A percentile compares a stretch with the other conserved stretches of the same genome.
Evolutionary conservation across 768 basidiomycete genomes (phyloP).

Genomic region (Rhizopogon vulgaris): DNA sequence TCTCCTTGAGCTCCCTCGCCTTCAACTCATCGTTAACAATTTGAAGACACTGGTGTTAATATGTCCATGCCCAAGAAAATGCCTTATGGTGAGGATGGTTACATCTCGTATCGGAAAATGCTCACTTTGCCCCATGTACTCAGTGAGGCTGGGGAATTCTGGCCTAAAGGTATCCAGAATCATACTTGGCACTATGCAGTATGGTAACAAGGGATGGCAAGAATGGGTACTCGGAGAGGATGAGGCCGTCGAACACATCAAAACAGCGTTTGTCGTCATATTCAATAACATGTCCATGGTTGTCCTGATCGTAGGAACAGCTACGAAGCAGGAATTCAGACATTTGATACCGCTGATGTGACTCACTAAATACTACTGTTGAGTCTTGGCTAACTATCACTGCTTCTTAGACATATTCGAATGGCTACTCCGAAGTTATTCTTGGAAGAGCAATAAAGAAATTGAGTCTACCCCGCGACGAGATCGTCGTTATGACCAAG

Average conservation of each 20-base stretch:
- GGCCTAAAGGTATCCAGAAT: constrained; percentile 46
- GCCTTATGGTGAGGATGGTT: constrained; percentile 25
- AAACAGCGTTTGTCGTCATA: constrained; percentile 34
- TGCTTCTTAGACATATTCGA: constrained; percentile 48
- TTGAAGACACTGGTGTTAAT: background rate
- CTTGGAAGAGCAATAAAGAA: constrained; percentile 69
- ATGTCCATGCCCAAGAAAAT: constrained; percentile 22
- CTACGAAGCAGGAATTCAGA: constrained; percentile 30
- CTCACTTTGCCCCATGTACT: background rate
- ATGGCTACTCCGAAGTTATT: constrained; percentile 59
- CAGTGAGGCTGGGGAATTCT: constrained; percentile 39
- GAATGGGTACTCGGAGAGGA: constrained; percentile 47
- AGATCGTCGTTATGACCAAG: constrained; percentile 78
- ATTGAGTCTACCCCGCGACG: constrained; percentile 60
- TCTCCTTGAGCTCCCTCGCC: background rate
- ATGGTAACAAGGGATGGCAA: constrained; percentile 43
- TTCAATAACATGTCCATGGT: background rate
- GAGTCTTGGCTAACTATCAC: background rate
- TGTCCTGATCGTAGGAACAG: constrained; percentile 9
- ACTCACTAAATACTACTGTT: constrained; percentile 3
- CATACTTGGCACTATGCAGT: constrained; percentile 46
- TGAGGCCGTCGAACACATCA: constrained; percentile 38
- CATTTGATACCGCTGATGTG: constrained; percentile 30
- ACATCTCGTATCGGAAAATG: background rate
- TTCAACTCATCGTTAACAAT: background rate